Base-by-base conservation (phyloP, 1,284 basidiomycete genomes). In the Melampsora americana region DNA sequence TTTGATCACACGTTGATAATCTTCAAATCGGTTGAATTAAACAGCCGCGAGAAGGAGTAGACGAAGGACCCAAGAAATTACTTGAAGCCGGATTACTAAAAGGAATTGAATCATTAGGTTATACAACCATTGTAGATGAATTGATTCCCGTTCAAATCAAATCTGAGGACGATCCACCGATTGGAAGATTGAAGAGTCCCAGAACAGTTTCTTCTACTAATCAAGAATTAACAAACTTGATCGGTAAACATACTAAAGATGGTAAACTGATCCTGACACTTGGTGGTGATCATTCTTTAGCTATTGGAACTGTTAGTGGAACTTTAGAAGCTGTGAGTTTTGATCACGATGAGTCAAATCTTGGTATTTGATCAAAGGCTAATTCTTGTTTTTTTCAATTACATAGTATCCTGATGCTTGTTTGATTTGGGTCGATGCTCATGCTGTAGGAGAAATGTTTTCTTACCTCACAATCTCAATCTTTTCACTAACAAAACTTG, bases 211-310 rank as follows among this genome's bases (percentile, higher is more conserved):
- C 81, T 26, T 86, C 87, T n/a, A 94, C 97, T 68, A 90, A 88
- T 79, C 83, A 92, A 83, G 87, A 89, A 64, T 89, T 99, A 39
- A 89, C 92, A n/a, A 84, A 87, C 50, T 88, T 85, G 42, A 91
- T 99, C 26, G 88, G 88, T 23, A 86, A 83, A 16, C 91, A 94
- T 83, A 89, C 88, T 46, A 87, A 87, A 83, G 87, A 88, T 71
- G 93, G 95, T 11, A 87, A 89, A 81, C 85, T 99, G 53, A 91
- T 94, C 2, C 85, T 99, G 18, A 98, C 94, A 0, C 86, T 99
- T n/a, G 96, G 95, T 20, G 96, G 96, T 14, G 95, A 98, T 83
- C 95, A 98, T 84, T 94, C 92, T 70, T 84, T 98, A 82, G 93
- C 92, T 0, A 90, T 96, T 89, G 94, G 92, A 16, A 96, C 94